Conservation (phyloP, 768 basidiomycete species). For the Russula olivacea region DNA sequence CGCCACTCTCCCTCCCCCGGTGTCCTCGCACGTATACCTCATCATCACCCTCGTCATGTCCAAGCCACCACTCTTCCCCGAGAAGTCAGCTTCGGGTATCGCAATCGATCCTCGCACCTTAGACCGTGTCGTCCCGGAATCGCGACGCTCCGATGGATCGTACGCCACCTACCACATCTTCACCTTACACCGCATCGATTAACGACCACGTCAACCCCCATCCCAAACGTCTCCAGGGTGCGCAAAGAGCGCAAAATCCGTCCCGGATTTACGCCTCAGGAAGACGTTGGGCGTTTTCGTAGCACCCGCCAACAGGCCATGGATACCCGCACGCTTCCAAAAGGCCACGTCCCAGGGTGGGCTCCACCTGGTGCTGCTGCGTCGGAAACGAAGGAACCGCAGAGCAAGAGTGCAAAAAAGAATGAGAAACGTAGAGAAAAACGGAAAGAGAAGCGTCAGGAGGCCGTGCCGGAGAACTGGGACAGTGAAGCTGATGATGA, state of each 20-base stretch:
- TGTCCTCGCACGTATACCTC: slow-evolving; percentile 2
- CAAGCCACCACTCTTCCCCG: slow-evolving; percentile 65
- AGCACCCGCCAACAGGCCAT: slow-evolving; percentile 68
- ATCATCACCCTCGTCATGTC: slow-evolving; percentile 17
- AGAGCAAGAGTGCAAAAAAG: slow-evolving; percentile 56
- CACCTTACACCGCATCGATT: slow-evolving; percentile 2
- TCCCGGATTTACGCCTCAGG: slow-evolving; percentile 91
- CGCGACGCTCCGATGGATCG: slow-evolving; percentile 79
- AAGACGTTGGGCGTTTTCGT: slow-evolving; percentile 85
- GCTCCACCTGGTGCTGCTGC: slow-evolving; percentile 43
- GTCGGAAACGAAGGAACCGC: slow-evolving; percentile 32
- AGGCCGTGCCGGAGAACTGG: slow-evolving; percentile 66
- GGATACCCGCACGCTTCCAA: slow-evolving; percentile 58
- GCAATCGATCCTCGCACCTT: slow-evolving; percentile 79
- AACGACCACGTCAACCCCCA: background rate
- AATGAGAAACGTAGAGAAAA: slow-evolving; percentile 81
- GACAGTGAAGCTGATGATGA: slow-evolving; percentile 63
- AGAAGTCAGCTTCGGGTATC: slow-evolving; percentile 71
- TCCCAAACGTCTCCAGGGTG: slow-evolving; percentile 42
- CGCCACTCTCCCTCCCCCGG: background rate
- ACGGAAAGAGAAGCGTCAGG: slow-evolving; percentile 61
- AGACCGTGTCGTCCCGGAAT: slow-evolving; percentile 84
- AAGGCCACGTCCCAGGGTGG: slow-evolving; percentile 84
- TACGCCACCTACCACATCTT: slow-evolving; percentile 36
- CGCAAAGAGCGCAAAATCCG: slow-evolving; percentile 87